Evolutionary conservation across 176 grass and related monocot species (phyloP).

Genomic region (Coix lacrymajobi): DNA sequence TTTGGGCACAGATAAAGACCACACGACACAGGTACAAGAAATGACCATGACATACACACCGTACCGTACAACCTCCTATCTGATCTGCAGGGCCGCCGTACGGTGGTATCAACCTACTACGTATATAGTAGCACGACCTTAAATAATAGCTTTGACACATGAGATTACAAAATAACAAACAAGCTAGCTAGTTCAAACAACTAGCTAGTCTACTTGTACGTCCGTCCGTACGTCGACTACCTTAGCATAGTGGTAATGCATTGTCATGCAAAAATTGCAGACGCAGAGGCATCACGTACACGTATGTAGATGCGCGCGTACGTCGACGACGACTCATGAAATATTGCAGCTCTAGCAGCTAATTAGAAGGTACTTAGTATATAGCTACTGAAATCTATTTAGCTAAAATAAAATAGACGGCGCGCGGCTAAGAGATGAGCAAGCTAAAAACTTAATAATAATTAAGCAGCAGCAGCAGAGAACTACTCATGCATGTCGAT

Average conservation of each 20-base stretch:
- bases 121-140: background rate
- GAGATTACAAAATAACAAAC: background rate
- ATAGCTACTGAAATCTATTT: background rate
- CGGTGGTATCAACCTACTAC: background rate
- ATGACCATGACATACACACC: constrained; percentile 25
- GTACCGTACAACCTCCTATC: background rate
- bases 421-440: background rate
- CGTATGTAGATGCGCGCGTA: too few relatives aligned
- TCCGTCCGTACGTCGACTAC: background rate
- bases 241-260: background rate
- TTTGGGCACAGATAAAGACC: constrained; percentile 57
- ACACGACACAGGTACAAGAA: constrained; percentile 42
- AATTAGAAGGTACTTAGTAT: background rate
- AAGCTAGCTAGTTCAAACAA: background rate
- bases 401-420: background rate
- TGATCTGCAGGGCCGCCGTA: background rate
- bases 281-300: background rate
- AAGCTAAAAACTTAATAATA: background rate
- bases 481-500: background rate
- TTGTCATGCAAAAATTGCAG: constrained; percentile 5
- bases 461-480: too few relatives aligned
- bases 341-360: background rate
- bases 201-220: background rate
- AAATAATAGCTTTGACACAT: background rate
- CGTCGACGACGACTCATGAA: background rate